Percentiles rank a stretch among this genome's conserved stretches.
Evolutionary conservation across 352 stramenopile species (phyloP).

Genomic region (Pelagophyceae sp.): DNA sequence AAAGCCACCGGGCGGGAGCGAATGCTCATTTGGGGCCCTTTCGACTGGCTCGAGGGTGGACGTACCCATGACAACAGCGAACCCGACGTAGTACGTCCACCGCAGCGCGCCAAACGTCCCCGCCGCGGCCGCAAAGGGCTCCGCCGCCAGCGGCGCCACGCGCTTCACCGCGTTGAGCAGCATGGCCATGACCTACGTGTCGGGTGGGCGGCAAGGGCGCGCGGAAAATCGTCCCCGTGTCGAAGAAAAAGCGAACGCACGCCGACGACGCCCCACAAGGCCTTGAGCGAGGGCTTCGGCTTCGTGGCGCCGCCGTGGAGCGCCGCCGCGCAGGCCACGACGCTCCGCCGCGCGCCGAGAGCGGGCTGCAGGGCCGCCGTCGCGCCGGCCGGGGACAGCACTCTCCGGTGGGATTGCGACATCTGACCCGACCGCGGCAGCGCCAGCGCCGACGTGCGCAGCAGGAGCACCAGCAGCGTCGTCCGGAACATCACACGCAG

Average conservation of each 20-base stretch:
- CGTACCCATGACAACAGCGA: constrained; percentile 33
- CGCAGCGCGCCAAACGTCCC: constrained; percentile 6
- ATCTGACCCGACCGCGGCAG: not conserved
- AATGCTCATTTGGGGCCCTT: no score
- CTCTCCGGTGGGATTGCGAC: not conserved
- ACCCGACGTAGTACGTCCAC: constrained; percentile 28
- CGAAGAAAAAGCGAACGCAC: not conserved
- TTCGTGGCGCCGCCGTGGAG: not conserved
- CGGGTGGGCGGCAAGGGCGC: no score
- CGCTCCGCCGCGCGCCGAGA: not conserved
- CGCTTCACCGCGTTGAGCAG: constrained; percentile 59
- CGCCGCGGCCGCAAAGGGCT: constrained; percentile 48
- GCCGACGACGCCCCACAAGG: constrained; percentile 5
- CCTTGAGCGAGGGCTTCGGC: not conserved
- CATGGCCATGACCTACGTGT: constrained; percentile 49
- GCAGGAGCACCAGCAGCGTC: not conserved
- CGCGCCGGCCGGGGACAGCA: not conserved
- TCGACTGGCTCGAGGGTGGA: no score
- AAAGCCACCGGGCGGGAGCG: no score
- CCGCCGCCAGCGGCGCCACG: constrained; percentile 61
- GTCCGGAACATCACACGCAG: no score
- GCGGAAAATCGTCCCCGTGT: no score
- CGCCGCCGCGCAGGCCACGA: not conserved
- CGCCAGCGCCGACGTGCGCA: not conserved
- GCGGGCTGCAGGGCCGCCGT: not conserved